Evolutionary conservation across 352 stramenopile genomes (phyloP).

Genomic region (Hyaloperonospora arabidopsidis): DNA sequence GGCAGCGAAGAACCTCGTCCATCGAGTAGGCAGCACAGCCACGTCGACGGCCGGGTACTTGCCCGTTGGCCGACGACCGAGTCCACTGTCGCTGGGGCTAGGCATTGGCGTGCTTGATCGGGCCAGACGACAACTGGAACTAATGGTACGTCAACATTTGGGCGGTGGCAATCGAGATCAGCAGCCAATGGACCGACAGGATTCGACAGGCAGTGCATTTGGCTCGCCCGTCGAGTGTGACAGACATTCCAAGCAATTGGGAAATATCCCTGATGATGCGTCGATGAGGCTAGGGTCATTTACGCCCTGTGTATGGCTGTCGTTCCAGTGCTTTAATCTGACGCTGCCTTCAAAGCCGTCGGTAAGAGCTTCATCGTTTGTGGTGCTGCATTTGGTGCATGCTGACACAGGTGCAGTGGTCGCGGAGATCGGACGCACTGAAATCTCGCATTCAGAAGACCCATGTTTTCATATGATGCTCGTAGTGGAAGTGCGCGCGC

Average conservation of each 20-base stretch:
- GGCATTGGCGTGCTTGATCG: conserved; percentile 45
- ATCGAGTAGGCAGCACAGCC: conserved; percentile 3
- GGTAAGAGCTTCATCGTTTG: conserved; percentile 41
- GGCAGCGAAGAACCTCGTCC: conserved; percentile 2
- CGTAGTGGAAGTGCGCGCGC: conserved; percentile 44
- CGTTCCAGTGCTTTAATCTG: conserved; percentile 79
- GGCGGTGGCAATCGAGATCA: conserved; percentile 19
- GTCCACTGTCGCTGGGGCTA: conserved; percentile 53
- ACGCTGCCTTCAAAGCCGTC: conserved; percentile 54
- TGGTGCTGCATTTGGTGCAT: conserved; percentile 61
- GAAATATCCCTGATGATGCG: conserved; percentile 6
- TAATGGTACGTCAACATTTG: conserved; percentile 33
- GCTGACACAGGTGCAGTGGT: conserved; percentile 30
- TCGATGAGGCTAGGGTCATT: conserved; percentile 11
- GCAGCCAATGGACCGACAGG: conserved; percentile 1
- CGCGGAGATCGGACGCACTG: conserved; percentile 63
- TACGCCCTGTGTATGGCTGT: conserved; percentile 53
- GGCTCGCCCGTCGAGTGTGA: conserved; percentile 18
- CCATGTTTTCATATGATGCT: conserved; percentile 78
- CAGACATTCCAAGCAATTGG: conserved; percentile 8
- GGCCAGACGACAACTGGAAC: conserved; percentile 33
- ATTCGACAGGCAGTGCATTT: conserved; percentile 8
- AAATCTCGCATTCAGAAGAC: conserved; percentile 61
- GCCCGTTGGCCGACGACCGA: conserved; percentile 32
- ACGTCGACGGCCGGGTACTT: conserved; percentile 19